A percentile compares a stretch with the other conserved stretches of the same genome.
phyloP scores from a whole-genome alignment of 139 green algal genomes.

The Chlamydomonas eustigma region DNA sequence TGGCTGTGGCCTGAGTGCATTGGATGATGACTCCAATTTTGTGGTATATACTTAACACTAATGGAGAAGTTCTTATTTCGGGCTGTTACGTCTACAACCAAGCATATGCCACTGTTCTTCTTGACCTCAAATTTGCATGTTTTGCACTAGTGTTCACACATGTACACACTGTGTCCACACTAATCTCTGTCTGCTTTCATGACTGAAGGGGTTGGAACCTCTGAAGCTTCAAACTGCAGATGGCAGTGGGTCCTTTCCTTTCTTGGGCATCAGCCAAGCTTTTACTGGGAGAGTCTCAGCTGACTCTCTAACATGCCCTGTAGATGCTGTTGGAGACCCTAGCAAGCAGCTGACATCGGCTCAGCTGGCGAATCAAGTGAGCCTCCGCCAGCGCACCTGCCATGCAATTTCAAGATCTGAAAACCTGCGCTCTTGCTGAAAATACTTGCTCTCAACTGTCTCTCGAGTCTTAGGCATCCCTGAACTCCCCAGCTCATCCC shows the following conservation, averaged over 20 bases:
- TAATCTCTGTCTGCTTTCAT: constrained; percentile 28
- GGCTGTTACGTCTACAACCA: too few relatives aligned
- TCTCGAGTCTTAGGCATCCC: too few relatives aligned
- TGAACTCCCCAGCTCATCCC: too few relatives aligned
- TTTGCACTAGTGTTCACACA: too few relatives aligned
- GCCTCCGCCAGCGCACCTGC: neutral
- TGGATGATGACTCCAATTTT: constrained; percentile 15
- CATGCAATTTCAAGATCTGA: too few relatives aligned
- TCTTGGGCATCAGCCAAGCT: constrained; percentile 41
- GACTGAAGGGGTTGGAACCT: constrained; percentile 46
- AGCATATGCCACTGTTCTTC: too few relatives aligned
- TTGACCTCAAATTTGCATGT: too few relatives aligned
- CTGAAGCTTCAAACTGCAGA: constrained; percentile 24
- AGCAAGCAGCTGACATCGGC: constrained; percentile 25
- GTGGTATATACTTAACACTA: neutral
- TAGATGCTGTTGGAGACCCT: constrained; percentile 41
- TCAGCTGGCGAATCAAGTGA: constrained; percentile 66
- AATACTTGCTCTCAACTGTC: too few relatives aligned
- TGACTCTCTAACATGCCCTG: constrained; percentile 34
- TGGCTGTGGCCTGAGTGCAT: neutral
- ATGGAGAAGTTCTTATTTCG: neutral
- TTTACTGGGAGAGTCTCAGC: constrained; percentile 14
- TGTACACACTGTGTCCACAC: neutral
- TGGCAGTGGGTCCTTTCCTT: constrained; percentile 39
- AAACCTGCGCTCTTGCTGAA: too few relatives aligned